phyloP scores from a whole-genome alignment of 495 filamentous ascomycete species.

The Hyaloscypha hepaticicola region DNA sequence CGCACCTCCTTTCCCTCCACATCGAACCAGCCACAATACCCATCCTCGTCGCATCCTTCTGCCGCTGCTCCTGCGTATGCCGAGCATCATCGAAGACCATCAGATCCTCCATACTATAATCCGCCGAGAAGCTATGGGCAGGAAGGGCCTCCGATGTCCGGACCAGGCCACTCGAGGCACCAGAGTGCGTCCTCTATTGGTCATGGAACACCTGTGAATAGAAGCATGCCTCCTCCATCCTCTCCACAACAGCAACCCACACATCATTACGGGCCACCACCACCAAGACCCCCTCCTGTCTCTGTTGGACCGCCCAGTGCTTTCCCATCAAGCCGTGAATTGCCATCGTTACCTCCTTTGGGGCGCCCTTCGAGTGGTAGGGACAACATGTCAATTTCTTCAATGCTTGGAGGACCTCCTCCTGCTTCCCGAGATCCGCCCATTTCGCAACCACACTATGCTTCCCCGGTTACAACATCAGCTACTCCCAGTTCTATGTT shows the following conservation, averaged over 20 bases:
- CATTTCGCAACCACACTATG: slow-evolving; percentile 37
- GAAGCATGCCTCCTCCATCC: slow-evolving; percentile 54
- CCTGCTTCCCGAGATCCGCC: slow-evolving; percentile 53
- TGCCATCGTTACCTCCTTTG: slow-evolving; percentile 52
- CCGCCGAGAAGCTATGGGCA: slow-evolving; percentile 45
- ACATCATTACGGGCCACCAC: slow-evolving; percentile 36
- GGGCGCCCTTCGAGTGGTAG: slow-evolving; percentile 45
- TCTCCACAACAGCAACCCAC: slow-evolving; percentile 44
- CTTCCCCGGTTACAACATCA: slow-evolving; percentile 50
- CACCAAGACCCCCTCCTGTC: slow-evolving; percentile 49
- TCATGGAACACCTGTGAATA: slow-evolving; percentile 43
- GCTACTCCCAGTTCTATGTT: slow-evolving; percentile 43
- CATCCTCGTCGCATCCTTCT: slow-evolving; percentile 34
- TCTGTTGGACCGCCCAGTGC: slow-evolving; percentile 51
- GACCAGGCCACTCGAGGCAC: slow-evolving; percentile 49
- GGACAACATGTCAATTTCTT: slow-evolving; percentile 94
- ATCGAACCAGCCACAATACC: slow-evolving; percentile 33
- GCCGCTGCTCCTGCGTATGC: slow-evolving; percentile 37
- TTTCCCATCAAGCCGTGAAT: slow-evolving; percentile 50
- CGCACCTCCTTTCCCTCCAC: slow-evolving; percentile 37
- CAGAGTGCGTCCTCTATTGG: slow-evolving; percentile 51
- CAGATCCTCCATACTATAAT: slow-evolving; percentile 40
- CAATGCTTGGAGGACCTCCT: slow-evolving; percentile 76
- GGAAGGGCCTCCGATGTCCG: slow-evolving; percentile 45
- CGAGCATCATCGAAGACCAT: slow-evolving; percentile 49